Base-by-base conservation (phyloP, 1,139 yeast species). In the Nematodospora anomalae region DNA sequence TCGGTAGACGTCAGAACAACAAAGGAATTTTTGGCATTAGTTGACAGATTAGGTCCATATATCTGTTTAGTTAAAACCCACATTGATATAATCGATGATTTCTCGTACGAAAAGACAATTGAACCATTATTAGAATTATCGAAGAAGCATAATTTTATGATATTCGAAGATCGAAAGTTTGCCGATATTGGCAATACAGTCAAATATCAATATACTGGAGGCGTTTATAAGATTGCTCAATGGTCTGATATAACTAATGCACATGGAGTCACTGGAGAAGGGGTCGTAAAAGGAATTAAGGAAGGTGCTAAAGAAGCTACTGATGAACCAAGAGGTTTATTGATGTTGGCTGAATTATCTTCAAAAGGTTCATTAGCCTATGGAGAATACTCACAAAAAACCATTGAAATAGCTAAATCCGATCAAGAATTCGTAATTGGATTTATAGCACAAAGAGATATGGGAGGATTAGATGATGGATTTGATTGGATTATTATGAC, bases 151-250 rank as follows among this genome's bases (percentile, higher is more conserved):
- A 76, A 83, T 45, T 90, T 90, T 51, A 64, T 92, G 72, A 83
- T 90, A 46, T 90, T 90, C 56, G 98, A 90, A 64, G 98, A 90
- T 64, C 78, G 99, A 48, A 94, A 94, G 67, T 94, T 94, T 63
- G 98, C 98, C 20, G 99, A 94, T 61, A 94, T 94, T 52, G 99
- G 99, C n/a, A 88, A 89, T 54, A 94, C 98, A 1, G 98, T 92
- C 35, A 90, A 90, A 64, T 76, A 87, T 28, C 99, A 94, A 63
- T 94, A 92, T 62, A 69, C 83, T 28, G 87, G 95, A 29, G 99
- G 99, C 32, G 83, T 88, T 3, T 89, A 79, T 67, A 79, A 78
- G 56, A 92, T 92, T 45, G 94, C 95, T 8, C 67, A 80, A 52
- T 94, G 98, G 98, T 80, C 98, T 0, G 97, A 94, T 55, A 87